Evolutionary conservation across 345 rosid species (phyloP), one percentile per base, ranked within the genome.

Genomic region (Leavenworthia alabamica): DNA sequence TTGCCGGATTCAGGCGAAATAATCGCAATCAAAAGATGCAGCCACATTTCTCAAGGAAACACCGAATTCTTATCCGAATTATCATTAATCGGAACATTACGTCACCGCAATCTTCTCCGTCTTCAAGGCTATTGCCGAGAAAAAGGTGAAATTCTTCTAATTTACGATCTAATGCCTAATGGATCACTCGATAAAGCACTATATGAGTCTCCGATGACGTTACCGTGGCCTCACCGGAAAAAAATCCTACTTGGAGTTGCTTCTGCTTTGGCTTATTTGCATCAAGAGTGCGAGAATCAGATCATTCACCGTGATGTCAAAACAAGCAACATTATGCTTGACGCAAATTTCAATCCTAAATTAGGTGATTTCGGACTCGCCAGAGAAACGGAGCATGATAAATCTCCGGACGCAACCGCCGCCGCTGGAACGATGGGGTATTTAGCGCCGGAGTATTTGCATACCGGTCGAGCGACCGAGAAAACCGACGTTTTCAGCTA

Each of bases 401-500:
- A 86, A 40, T 90, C 99, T 0, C 96, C 99, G 0, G 90, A 90
- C 19, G 97, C 97, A 10, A 90, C 97, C 2, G 89, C 82, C 6
- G 99, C 97, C 0, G 99, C 99, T 0, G 99, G 99, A 5, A 94
- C 99, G 17, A 90, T 94, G 99, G 99, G 99, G 15, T 94, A 94
- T 52, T 74, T 94, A 36, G 99, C 99, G 11, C 99, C 99, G 1
- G 99, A 94, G 60, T 94, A 94, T 66, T 73, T 94, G 4, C 52
- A 81, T 5, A 94, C 99, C 1, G 97, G 99, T 23, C 78, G 97
- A 65, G 99, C 97, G 0, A 77, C 85, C 0, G 99, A 89, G 52
- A 87, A 90, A 73, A 86, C 96, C 2, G 99, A 94, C 33, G 95
- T 86, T 45, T 94, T 83, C 31, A 94, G 99, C 67, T 94, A 79